Evolutionary conservation across 1,284 basidiomycete species (phyloP).

Genomic region (Termitomyces sp.): DNA sequence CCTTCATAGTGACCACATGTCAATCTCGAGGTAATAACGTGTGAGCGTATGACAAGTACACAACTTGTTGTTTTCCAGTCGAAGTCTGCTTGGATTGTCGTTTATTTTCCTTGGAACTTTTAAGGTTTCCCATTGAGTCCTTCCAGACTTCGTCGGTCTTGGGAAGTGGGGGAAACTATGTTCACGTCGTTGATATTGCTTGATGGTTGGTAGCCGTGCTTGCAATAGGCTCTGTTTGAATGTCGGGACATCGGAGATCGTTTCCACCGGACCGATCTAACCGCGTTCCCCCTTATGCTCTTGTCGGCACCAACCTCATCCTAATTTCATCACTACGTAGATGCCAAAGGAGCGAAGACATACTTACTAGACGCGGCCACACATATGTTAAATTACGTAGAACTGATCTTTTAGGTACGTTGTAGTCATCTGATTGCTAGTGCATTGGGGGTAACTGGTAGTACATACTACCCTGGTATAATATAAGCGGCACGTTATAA

Average conservation of each 20-base stretch:
- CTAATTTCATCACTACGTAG: too few relatives aligned
- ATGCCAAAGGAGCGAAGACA: too few relatives aligned
- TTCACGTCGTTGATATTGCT: neutral
- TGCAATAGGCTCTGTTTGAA: too few relatives aligned
- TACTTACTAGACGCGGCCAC: too few relatives aligned
- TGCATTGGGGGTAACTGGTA: too few relatives aligned
- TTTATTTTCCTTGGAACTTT: slow-evolving; percentile 5
- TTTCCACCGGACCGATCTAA: too few relatives aligned
- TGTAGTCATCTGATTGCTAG: neutral
- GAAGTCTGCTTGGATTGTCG: slow-evolving; percentile 6
- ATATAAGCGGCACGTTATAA: neutral
- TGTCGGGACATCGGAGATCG: too few relatives aligned
- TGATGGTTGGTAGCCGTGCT: neutral
- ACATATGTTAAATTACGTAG: neutral
- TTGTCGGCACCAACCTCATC: too few relatives aligned
- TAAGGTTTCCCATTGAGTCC: slow-evolving; percentile 2
- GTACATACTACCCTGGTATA: neutral
- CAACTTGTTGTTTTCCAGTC: slow-evolving; percentile 5
- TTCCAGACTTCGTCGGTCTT: neutral
- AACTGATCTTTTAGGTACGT: neutral
- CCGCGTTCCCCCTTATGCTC: too few relatives aligned
- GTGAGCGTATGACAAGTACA: neutral
- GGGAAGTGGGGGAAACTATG: neutral
- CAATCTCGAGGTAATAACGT: neutral
- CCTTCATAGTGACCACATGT: slow-evolving; percentile 3